Evolutionary conservation across 495 filamentous ascomycete species (phyloP), one percentile per base, ranked within the genome.

Genomic region (Polyplosphaeria fusca): DNA sequence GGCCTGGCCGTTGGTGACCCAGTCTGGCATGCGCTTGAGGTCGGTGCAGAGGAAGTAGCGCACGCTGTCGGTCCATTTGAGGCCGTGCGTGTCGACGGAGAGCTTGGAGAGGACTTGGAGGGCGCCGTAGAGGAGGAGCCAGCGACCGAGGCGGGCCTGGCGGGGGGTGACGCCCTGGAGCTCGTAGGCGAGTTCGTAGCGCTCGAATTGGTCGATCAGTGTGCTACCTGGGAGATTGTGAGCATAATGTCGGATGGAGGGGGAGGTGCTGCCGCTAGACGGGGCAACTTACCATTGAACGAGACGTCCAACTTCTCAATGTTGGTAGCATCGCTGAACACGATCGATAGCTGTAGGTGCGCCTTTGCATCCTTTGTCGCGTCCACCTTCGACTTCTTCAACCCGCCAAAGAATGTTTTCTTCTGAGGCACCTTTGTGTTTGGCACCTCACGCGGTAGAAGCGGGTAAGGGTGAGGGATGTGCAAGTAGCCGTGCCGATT

Each of bases 401-500:
- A 65, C 43, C 56, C n/a, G 1, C 43, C 38, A 35, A 68, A 68
- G 42, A 61, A 52, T 14, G 27, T 46, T 52, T 68, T 74, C 62
- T 73, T 75, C 53, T 63, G 68, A n/a, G 52, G 60, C 41, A 39
- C 32, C 42, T 65, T 67, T 19, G 18, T 19, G 69, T 69, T 43
- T 67, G 64, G 37, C 58, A 68, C 26, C 51, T 35, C 67, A 52
- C 52, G 43, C 18, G 86, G 86, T 1, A 85, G 76, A 0, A 89
- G 71, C 1, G 86, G 85, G 58, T 85, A 87, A 1, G 85, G 85
- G 48, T 84, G 76, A 3, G 86, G 85, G 37, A 88, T 85, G 51
- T 86, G 84, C 4, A 82, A 79, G 62, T 77, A 85, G 24, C 76
- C 75, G 58, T 84, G 72, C 30, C 73, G 70, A 44, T 83, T 83